phyloP scores from a whole-genome alignment of 768 basidiomycete genomes.

The Tulasnella sp. region DNA sequence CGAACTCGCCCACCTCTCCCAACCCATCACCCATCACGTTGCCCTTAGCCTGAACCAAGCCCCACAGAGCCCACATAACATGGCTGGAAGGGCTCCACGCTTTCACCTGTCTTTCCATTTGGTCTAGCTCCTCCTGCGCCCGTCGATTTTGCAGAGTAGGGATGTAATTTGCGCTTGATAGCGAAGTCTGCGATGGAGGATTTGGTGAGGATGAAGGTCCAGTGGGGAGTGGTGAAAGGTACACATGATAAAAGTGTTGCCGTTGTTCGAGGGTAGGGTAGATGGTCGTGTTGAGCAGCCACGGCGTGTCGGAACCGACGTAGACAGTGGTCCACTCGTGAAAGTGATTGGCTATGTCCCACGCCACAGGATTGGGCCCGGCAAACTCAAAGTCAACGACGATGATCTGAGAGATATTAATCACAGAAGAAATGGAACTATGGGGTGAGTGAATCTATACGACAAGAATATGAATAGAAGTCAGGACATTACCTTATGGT shows the following conservation, averaged over 20 bases:
- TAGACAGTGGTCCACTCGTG: slow-evolving; percentile 96
- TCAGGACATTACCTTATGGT: slow-evolving; percentile 52
- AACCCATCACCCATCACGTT: slow-evolving; percentile 45
- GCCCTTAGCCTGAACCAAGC: slow-evolving; percentile 79
- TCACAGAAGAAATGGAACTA: too few relatives aligned
- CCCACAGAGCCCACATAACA: slow-evolving; percentile 93
- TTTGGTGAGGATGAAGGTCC: slow-evolving; percentile 2
- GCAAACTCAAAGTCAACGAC: slow-evolving; percentile 99
- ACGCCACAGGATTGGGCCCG: slow-evolving; percentile 80
- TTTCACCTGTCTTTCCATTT: slow-evolving; percentile 67
- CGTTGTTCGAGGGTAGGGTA: slow-evolving; percentile 72
- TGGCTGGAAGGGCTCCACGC: slow-evolving; percentile 88
- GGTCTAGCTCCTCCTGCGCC: slow-evolving; percentile 38
- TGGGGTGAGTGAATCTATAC: background rate
- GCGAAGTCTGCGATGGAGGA: background rate
- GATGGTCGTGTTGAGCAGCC: slow-evolving; percentile 46
- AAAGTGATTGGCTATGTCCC: slow-evolving; percentile 95
- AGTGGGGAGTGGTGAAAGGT: slow-evolving; percentile 38
- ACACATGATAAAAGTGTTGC: slow-evolving; percentile 74
- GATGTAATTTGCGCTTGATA: slow-evolving; percentile 3
- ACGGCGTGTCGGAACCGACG: slow-evolving; percentile 51
- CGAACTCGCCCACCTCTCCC: slow-evolving; percentile 54
- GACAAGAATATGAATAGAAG: too few relatives aligned
- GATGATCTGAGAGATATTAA: slow-evolving; percentile 50
- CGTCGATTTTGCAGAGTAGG: slow-evolving; percentile 22